Percentiles rank a stretch among this genome's conserved stretches.
phyloP scores from a whole-genome alignment of 345 rosid genomes.

The Iberis pinnata region DNA sequence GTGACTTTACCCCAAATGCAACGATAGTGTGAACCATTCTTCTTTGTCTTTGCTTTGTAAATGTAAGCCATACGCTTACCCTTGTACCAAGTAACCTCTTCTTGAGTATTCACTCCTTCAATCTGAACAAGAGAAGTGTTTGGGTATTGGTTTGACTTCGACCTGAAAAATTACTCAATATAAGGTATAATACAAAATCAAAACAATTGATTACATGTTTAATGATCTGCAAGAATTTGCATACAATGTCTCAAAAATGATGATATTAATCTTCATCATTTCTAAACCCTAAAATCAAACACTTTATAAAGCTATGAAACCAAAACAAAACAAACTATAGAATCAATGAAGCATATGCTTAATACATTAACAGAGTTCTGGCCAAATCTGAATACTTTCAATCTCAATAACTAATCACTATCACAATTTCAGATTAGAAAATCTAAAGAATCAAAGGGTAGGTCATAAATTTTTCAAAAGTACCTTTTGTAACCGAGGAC shows the following conservation, averaged over 20 bases:
- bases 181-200: background rate
- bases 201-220: background rate
- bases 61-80: conserved; percentile 93
- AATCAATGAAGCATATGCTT: too few relatives aligned
- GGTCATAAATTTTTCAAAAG: background rate
- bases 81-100: conserved; percentile 72
- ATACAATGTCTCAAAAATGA: too few relatives aligned
- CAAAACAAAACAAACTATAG: too few relatives aligned
- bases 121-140: conserved; percentile 74
- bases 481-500: conserved; percentile 87
- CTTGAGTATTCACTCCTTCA: conserved; percentile 83
- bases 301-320: too few relatives aligned
- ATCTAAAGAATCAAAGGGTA: background rate
- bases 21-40: conserved; percentile 72
- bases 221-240: too few relatives aligned
- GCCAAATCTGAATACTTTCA: too few relatives aligned
- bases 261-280: too few relatives aligned
- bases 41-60: conserved; percentile 87
- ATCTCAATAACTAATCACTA: too few relatives aligned
- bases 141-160: conserved; percentile 85
- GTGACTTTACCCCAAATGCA: conserved; percentile 94
- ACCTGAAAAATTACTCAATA: conserved; percentile 34
- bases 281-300: too few relatives aligned
- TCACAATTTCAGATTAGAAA: background rate
- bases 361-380: too few relatives aligned